Base-by-base conservation (phyloP, 495 filamentous ascomycete species). In the Aspergillus saccharolyticus region DNA sequence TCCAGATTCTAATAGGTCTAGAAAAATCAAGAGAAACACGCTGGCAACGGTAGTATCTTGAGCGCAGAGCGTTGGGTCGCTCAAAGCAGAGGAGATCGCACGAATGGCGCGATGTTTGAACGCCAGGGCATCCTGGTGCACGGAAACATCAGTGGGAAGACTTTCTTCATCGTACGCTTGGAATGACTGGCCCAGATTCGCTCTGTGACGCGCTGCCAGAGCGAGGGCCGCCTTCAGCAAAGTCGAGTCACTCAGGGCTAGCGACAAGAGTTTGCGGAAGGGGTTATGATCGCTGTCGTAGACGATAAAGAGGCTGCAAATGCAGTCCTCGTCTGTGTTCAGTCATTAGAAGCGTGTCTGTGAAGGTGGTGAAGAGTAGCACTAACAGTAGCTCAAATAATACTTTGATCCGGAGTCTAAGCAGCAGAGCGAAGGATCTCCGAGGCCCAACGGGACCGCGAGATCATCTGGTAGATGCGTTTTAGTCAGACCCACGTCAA, bases 211-310 rank as follows among this genome's bases (percentile, higher is more conserved):
- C 10, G 81, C 80, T 3, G 80, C 78, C 3, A 78, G 75, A 12
- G 80, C 80, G 3, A 83, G 54, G 55, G 81, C 62, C 42, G 79
- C 70, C 43, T 78, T 71, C 10, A 74, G 63, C 19, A 84, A 67
- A 48, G 74, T 74, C n/a, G 66, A 55, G 33, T 79, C 73, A 16
- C 66, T 55, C 21, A 72, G 51, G 1, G 76, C 72, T n/a, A 82
- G 71, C 0, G 78, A 68, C 5, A 82, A 67, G 17, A 83, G 60
- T 22, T 66, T 70, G 24, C 81, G 70, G 53, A 83, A 81, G 0
- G 80, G 81, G 47, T 84, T 84, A 19, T 71, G 74, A 52, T 68
- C 58, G 20, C 72, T 72, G 49, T 84, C 81, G 45, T 80, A 73
- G 5, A 81, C 72, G 21, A 82, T 75, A 45, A 80, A 74, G 30